Conservation (phyloP, 164 flowering plant genomes). For the Vitis amurensis region DNA sequence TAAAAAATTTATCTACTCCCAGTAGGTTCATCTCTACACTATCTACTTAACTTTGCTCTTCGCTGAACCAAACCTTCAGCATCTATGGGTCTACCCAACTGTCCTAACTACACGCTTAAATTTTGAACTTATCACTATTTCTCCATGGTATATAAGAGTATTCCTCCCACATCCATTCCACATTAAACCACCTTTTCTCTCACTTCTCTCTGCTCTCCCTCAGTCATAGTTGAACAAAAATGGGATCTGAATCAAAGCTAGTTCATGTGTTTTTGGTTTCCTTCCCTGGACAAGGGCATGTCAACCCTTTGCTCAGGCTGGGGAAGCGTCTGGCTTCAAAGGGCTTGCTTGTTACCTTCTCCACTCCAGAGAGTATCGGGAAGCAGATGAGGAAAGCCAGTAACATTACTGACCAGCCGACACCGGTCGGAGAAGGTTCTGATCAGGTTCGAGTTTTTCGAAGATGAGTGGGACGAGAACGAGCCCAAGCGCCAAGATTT, state of each 20-base stretch:
- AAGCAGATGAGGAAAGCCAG: conserved; percentile 34
- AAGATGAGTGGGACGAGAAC: conserved; percentile 49
- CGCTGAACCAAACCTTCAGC: no score
- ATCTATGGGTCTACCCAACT: no score
- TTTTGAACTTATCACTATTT: no score
- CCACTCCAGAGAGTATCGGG: conserved; percentile 42
- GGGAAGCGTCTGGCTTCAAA: conserved; percentile 59
- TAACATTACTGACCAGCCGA: conserved; percentile 25
- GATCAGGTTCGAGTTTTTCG: conserved; percentile 65
- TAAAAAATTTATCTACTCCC: no score
- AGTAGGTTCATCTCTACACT: no score
- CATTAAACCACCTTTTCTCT: no score
- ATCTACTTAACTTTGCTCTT: no score
- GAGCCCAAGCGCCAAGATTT: conserved; percentile 35
- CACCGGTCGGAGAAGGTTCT: conserved; percentile 50
- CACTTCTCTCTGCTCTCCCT: no score
- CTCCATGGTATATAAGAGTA: no score
- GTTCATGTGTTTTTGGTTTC: conserved; percentile 60
- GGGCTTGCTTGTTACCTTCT: conserved; percentile 63
- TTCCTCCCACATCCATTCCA: no score
- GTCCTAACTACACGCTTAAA: no score
- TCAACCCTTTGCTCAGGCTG: conserved; percentile 62
- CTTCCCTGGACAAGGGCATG: conserved; percentile 68
- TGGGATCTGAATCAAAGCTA: conserved; percentile 21
- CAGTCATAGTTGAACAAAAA: not conserved